These are phyloP conservation scores for Aphanomyces stellatus DNA, from an alignment of 352 stramenopile genomes.

Conservation along the genomic window DNA sequence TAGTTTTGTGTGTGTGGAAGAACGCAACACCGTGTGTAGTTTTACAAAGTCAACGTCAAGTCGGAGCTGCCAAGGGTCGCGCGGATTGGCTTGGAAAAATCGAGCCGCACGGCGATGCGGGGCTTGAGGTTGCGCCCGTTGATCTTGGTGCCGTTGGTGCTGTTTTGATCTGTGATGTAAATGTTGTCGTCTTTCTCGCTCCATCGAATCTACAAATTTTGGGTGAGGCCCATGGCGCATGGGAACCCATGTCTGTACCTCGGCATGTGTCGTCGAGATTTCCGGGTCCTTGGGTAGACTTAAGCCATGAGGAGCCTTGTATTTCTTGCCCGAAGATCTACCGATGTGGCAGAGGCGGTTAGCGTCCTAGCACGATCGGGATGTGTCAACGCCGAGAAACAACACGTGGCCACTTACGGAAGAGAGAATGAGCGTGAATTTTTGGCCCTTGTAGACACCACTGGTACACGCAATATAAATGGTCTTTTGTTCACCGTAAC, in stretches of 20 bases:
- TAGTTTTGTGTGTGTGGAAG: background rate
- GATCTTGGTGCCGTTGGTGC: constrained; percentile 69
- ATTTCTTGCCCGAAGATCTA: constrained; percentile 73
- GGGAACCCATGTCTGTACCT: constrained; percentile 29
- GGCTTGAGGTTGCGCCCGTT: constrained; percentile 43
- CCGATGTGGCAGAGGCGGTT: constrained; percentile 59
- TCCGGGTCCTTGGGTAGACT: constrained; percentile 73
- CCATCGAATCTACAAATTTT: background rate
- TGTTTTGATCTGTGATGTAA: constrained; percentile 68
- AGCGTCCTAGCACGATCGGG: constrained; percentile 26
- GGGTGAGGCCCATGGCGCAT: background rate
- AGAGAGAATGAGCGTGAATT: constrained; percentile 51
- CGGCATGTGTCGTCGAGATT: constrained; percentile 70
- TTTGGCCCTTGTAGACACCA: constrained; percentile 51
- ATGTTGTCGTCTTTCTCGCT: constrained; percentile 30
- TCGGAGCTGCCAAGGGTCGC: constrained; percentile 46
- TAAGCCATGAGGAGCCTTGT: constrained; percentile 51
- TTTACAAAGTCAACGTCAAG: constrained; percentile 42
- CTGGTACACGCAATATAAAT: constrained; percentile 26
- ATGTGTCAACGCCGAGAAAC: too few species aligned
- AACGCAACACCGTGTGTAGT: too few species aligned
- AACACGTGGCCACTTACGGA: constrained; percentile 24
- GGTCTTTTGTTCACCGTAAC: constrained; percentile 4
- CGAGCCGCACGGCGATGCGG: constrained; percentile 41
- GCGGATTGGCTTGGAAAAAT: constrained; percentile 32